Percentiles rank a stretch among this genome's conserved stretches.
These are phyloP conservation scores for Lodderomyces orthopsilosis DNA, from an alignment of 1,139 yeast species.

Conservation along the genomic window DNA sequence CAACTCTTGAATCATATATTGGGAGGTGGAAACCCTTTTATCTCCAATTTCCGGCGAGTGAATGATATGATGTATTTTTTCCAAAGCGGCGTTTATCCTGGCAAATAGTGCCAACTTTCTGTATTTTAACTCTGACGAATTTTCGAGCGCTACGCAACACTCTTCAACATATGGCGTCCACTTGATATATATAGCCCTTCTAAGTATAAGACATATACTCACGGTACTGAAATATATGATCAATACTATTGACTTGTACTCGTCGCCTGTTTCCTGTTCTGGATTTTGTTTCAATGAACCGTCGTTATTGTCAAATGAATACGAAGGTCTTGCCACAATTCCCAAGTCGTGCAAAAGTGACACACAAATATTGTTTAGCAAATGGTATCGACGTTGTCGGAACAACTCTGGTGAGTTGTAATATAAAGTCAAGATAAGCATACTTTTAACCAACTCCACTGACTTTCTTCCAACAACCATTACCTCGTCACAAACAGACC, in stretches of 20 bases:
- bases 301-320: constrained; percentile 33
- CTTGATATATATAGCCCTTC: constrained; percentile 50
- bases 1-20: constrained; percentile 39
- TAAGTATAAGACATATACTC: constrained; percentile 51
- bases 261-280: constrained; percentile 11
- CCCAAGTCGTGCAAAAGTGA: constrained; percentile 76
- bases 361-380: constrained; percentile 65
- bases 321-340: constrained; percentile 51
- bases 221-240: constrained; percentile 51
- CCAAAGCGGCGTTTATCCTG: constrained; percentile 58
- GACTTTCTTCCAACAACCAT: constrained; percentile 72
- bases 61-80: constrained; percentile 55
- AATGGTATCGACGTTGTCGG: constrained; percentile 72
- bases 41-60: constrained; percentile 37
- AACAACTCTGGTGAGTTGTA: constrained; percentile 82
- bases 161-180: constrained; percentile 66
- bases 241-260: constrained; percentile 42
- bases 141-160: constrained; percentile 51
- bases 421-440: constrained; percentile 68
- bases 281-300: constrained; percentile 24
- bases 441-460: constrained; percentile 61
- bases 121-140: constrained; percentile 27
- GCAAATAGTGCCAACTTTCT: constrained; percentile 55
- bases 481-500: constrained; percentile 58
- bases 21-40: constrained; percentile 23